phyloP scores from a whole-genome alignment of 805 yeast species.

The Brettanomyces custersianus region DNA sequence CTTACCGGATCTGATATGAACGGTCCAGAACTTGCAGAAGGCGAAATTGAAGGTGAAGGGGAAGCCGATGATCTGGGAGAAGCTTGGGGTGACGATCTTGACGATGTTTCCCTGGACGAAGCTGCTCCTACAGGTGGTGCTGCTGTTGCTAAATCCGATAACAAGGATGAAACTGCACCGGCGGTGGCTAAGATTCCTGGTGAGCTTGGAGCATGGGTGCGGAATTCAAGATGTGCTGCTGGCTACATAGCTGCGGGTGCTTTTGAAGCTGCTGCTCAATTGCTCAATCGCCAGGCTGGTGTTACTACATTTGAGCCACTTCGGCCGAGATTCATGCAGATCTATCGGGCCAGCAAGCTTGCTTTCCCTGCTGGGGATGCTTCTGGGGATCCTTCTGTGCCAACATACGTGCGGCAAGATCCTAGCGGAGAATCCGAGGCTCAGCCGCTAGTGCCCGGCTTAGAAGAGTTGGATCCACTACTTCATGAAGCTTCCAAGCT shows the following conservation, averaged over 20 bases:
- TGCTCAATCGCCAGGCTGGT: constrained; percentile 85
- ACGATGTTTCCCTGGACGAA: constrained; percentile 49
- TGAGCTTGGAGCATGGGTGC: constrained; percentile 75
- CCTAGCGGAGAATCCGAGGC: constrained; percentile 37
- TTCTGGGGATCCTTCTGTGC: constrained; percentile 65
- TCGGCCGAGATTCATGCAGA: constrained; percentile 71
- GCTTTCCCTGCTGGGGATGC: constrained; percentile 59
- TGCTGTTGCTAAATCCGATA: constrained; percentile 9
- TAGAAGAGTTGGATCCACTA: constrained; percentile 50
- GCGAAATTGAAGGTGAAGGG: constrained; percentile 43
- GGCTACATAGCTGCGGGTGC: constrained; percentile 94
- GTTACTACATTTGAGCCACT: constrained; percentile 81
- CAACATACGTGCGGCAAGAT: constrained; percentile 58
- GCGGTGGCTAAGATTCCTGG: constrained; percentile 31
- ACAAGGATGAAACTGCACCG: too few relatives aligned
- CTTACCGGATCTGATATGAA: constrained; percentile 8
- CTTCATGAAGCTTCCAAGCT: constrained; percentile 69
- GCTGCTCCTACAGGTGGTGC: constrained; percentile 23
- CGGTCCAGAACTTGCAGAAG: constrained; percentile 33
- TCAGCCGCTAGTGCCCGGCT: constrained; percentile 70
- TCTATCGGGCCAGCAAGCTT: constrained; percentile 72
- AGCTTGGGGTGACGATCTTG: constrained; percentile 75
- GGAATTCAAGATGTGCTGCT: constrained; percentile 84
- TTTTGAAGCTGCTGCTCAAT: constrained; percentile 90
- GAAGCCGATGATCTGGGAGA: constrained; percentile 43